Percentiles rank a stretch among this genome's conserved stretches.
phyloP scores from a whole-genome alignment of 2,329 filamentous ascomycete genomes.

The Penicillium sclerotigenum region DNA sequence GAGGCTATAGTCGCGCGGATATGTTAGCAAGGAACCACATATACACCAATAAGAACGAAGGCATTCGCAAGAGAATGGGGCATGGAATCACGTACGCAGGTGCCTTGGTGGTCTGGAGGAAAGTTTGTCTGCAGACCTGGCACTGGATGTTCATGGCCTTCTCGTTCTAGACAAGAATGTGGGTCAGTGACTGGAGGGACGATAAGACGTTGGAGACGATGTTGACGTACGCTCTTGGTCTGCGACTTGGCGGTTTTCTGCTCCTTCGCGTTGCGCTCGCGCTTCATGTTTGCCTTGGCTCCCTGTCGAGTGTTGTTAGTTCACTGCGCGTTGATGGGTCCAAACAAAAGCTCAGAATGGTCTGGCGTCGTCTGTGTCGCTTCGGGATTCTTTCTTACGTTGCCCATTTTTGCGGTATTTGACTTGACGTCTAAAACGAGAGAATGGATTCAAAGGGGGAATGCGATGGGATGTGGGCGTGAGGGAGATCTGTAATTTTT shows the following conservation, averaged over 20 bases:
- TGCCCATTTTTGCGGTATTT: conserved; percentile 22
- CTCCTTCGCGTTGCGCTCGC: conserved; percentile 67
- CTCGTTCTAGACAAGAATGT: conserved; percentile 56
- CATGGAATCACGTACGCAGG: conserved; percentile 48
- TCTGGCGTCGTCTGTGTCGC: not conserved
- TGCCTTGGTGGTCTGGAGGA: conserved; percentile 72
- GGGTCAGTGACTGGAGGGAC: conserved; percentile 2
- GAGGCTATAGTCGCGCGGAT: conserved; percentile 38
- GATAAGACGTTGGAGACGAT: not conserved
- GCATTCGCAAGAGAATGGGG: not conserved
- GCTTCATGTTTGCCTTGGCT: conserved; percentile 68
- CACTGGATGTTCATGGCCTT: conserved; percentile 75
- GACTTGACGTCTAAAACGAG: conserved; percentile 33
- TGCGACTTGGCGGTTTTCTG: conserved; percentile 60
- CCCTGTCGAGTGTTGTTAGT: conserved; percentile 38
- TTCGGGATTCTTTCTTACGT: conserved; percentile 18
- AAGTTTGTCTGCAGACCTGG: conserved; percentile 71
- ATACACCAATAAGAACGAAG: not conserved
- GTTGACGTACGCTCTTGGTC: conserved; percentile 62
- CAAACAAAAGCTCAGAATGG: not conserved
- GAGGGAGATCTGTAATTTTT: conserved; percentile 8
- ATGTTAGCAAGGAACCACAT: conserved; percentile 2
- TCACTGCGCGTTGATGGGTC: not conserved
- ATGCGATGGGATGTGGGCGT: conserved; percentile 15
- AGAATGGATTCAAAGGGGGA: conserved; percentile 29